Evolutionary conservation across 805 yeast species (phyloP), one percentile per base, ranked within the genome.

Genomic region (Kodamaea neixiangensis): DNA sequence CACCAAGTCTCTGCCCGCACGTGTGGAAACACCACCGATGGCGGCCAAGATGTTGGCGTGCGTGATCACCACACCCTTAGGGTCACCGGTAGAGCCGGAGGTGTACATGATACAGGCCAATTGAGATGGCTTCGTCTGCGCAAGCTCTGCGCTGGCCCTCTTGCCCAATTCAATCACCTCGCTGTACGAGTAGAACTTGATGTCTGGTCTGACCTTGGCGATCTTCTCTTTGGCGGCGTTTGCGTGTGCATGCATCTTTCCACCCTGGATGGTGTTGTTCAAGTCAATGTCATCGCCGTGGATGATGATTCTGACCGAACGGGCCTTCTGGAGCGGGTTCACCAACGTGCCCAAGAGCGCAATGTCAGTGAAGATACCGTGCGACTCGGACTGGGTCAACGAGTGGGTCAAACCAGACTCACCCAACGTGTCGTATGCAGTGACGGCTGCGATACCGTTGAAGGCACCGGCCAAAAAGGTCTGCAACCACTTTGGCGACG

Each of bases 401-500:
- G 97, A 91, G 70, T 87, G 96, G 51, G 86, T 86, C 63, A 92
- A 78, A 19, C 97, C 97, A 34, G 79, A 78, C 69, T 90, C 96
- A 51, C 97, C 97, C 58, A 92, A 77, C 40, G 97, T 90, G 68
- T 92, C 97, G 69, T 94, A 94, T 35, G 99, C 98, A 13, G 99
- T 94, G 38, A 91, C 98, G 51, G 87, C 79, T 19, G 98, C 88
- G 53, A 94, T 85, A 46, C 80, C 72, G 69, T 90, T 97, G 47
- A 91, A 75, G 60, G 82, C 81, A 48, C 89, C 79, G 13, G 92
- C 97, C 52, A 89, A 68, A 57, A 83, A 93, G 29, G 89, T 80
- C 72, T 89, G 87, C 89, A 93, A 81, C 98, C 98, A 93, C 64
- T 82, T 83, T 50, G 82, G 86, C 13, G 96, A 87, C 11, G 99